These are phyloP conservation scores for Trichoderma koningiopsis DNA, from an alignment of 2,329 filamentous ascomycete species.

Conservation along the genomic window DNA sequence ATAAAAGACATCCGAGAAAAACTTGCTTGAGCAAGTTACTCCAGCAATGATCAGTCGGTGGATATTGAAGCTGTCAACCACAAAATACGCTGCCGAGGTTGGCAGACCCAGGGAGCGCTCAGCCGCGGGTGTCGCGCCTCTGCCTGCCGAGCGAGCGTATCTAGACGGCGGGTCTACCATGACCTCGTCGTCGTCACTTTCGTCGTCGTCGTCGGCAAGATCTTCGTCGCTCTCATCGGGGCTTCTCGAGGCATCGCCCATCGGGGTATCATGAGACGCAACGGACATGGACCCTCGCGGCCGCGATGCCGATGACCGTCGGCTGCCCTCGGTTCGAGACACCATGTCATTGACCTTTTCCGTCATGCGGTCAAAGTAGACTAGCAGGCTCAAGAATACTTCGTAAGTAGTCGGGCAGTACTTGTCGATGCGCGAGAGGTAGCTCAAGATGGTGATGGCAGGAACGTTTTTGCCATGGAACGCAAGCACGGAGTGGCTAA, in stretches of 20 bases:
- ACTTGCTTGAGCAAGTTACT: constrained; percentile 98
- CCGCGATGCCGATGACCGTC: constrained; percentile 26
- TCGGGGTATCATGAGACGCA: constrained; percentile 35
- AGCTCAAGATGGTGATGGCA: constrained; percentile 94
- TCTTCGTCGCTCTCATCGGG: constrained; percentile 54
- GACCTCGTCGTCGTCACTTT: constrained; percentile 38
- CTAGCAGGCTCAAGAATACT: constrained; percentile 90
- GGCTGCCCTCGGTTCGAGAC: constrained; percentile 59
- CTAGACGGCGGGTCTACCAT: constrained; percentile 38
- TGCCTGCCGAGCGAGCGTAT: constrained; percentile 26
- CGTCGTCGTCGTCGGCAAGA: constrained; percentile 52
- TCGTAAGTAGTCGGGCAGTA: constrained; percentile 99
- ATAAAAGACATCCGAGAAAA: constrained; percentile 98
- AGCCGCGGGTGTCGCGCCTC: not conserved
- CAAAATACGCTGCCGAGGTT: constrained; percentile 66
- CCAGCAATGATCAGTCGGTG: constrained; percentile 95
- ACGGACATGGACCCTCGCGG: constrained; percentile 14
- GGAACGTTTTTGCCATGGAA: constrained; percentile 99
- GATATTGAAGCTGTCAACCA: constrained; percentile 99
- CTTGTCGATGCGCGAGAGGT: constrained; percentile 93
- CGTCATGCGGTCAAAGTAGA: constrained; percentile 99
- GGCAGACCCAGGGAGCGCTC: constrained; percentile 33
- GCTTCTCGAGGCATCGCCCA: constrained; percentile 35
- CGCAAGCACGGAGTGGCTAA: constrained; percentile 73
- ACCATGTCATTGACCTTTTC: constrained; percentile 87